These are phyloP conservation scores for Oryza longistaminata DNA, from an alignment of 176 grass and related monocot genomes.

Conservation along the genomic window DNA sequence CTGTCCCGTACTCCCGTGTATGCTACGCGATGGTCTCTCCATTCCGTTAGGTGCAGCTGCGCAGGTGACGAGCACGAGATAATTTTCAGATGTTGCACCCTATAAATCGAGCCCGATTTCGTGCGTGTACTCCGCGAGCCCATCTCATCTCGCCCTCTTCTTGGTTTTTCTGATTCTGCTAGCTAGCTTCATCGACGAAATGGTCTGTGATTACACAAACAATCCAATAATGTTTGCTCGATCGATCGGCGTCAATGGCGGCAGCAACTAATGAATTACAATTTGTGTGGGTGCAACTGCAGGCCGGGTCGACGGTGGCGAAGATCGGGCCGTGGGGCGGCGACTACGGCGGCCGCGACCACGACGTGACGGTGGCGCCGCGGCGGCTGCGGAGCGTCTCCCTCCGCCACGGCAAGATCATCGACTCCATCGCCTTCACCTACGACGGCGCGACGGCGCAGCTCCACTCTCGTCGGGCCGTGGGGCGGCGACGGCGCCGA, in stretches of 20 bases:
- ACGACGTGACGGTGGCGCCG: slow-evolving; percentile 41
- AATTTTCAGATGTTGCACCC: no score
- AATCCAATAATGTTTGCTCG: no score
- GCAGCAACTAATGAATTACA: not conserved
- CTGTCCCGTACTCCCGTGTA: no score
- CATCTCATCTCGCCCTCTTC: no score
- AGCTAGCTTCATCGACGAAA: not conserved
- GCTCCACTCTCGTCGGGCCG: slow-evolving; percentile 14
- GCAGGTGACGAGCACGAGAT: no score
- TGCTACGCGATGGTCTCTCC: no score
- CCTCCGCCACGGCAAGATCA: slow-evolving; percentile 27
- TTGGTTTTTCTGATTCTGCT: not conserved
- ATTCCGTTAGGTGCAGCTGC: no score
- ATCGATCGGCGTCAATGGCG: not conserved
- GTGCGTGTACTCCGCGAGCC: no score
- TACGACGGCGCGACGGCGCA: not conserved
- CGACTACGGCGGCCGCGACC: not conserved
- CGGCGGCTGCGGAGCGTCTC: slow-evolving; percentile 28
- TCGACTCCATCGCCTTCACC: slow-evolving; percentile 32
- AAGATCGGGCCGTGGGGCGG: slow-evolving; percentile 45
- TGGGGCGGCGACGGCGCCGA: slow-evolving; percentile 27
- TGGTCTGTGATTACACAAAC: not conserved
- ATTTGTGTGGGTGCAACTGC: not conserved
- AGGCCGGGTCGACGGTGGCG: slow-evolving; percentile 6
- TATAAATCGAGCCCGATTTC: no score